Evolutionary conservation across 257 asterid species (phyloP), one percentile per base, ranked within the genome.

Genomic region (Nicotiana attenuata): DNA sequence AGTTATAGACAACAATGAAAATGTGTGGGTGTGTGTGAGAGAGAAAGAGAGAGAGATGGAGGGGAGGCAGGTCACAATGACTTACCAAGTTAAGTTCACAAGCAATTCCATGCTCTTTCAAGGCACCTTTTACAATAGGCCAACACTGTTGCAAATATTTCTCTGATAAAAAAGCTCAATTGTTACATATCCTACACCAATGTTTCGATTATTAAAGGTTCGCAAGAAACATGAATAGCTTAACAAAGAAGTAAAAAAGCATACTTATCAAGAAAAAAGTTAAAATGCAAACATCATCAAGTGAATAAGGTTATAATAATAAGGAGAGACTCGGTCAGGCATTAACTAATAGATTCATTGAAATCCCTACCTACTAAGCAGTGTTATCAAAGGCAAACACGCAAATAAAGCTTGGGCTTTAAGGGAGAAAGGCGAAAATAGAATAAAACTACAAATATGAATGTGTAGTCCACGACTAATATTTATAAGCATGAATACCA

Each of bases 121-220:
- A 82, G 38, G 97, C 94, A 41, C 95, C 90, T 88, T 88, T 92
- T 15, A 95, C 98, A 11, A 80, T 78, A 19, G 95, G 97, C 98
- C 98, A 95, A 83, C 97, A 90, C 59, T 95, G 97, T 83, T 92
- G 98, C 89, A 95, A 87, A 86, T 95, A 95, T 82, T 92, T 95
- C 68, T 93, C 99, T 93, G 86, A 86, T 52, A 69, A 7, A 28
- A 45, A 15, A 63, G 65, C 57, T 41, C 75, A 66, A 29, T 20
- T 31, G 29, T 45, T 5, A 41, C 65, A 65, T 17, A 65, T 10
- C 5, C 8, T n/a, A 22, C 57, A 38, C 57, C n/a, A 11, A 35
- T 35, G 55, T n/a, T 11, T 61, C 35, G 45, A 45, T 2, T 41
- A 35, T 19, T 26, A 10, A 5, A 69, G 41, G 56, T 35, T 52